Conservation (phyloP, 768 basidiomycete genomes). For the Mycena floridula region DNA sequence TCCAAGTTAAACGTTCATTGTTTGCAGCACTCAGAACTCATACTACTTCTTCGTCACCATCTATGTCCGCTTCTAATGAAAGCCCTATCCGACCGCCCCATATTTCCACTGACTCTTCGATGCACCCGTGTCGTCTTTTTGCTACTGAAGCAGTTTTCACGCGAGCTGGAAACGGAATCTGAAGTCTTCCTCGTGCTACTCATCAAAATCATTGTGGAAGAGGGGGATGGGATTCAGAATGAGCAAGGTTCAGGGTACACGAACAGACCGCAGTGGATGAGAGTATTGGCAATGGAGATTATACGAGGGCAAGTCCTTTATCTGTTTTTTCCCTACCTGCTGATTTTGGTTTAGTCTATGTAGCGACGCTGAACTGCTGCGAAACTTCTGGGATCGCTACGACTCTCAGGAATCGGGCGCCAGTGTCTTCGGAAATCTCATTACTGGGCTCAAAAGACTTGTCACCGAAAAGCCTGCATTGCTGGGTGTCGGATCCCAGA, state of each 20-base stretch:
- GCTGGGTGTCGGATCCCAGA: slow-evolving; percentile 73
- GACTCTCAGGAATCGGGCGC: slow-evolving; percentile 57
- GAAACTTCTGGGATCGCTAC: slow-evolving; percentile 75
- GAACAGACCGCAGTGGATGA: slow-evolving; percentile 83
- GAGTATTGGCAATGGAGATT: slow-evolving; percentile 89
- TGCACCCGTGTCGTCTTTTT: slow-evolving; percentile 93
- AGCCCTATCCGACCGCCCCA: slow-evolving; percentile 71
- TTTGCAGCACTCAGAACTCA: slow-evolving; percentile 69
- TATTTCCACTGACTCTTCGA: slow-evolving; percentile 85
- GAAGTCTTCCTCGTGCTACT: slow-evolving; percentile 81
- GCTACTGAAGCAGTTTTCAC: slow-evolving; percentile 84
- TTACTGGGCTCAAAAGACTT: slow-evolving; percentile 80
- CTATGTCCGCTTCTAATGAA: slow-evolving; percentile 88
- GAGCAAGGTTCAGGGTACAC: no score
- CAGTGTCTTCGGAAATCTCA: slow-evolving; percentile 69
- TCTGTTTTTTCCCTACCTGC: not conserved
- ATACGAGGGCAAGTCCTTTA: slow-evolving; percentile 82
- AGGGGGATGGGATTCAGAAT: slow-evolving; percentile 27
- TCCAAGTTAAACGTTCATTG: slow-evolving; percentile 2
- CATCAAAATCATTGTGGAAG: slow-evolving; percentile 58
- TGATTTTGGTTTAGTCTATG: slow-evolving; percentile 60
- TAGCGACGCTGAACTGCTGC: slow-evolving; percentile 72
- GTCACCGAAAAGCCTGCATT: slow-evolving; percentile 85
- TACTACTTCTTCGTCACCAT: slow-evolving; percentile 83
- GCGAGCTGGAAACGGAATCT: slow-evolving; percentile 73